Conservation (phyloP, 495 filamentous ascomycete species). For the Evansstolkia leycettana region DNA sequence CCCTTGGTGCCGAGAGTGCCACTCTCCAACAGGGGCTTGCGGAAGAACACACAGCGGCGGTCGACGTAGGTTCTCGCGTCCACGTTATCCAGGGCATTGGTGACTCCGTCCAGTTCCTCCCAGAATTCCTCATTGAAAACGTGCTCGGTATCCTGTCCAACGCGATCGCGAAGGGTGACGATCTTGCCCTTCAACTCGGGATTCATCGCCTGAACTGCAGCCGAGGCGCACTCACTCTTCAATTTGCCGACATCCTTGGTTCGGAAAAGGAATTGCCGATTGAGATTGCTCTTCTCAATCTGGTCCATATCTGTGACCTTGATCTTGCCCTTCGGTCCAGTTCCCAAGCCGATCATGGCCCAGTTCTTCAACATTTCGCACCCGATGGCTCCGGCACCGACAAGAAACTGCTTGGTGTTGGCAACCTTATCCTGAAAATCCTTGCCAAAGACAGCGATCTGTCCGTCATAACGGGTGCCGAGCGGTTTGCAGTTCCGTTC, state of each 20-base stretch:
- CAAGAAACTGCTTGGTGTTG: constrained; percentile 83
- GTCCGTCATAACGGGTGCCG: constrained; percentile 83
- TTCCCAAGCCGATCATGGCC: constrained; percentile 95
- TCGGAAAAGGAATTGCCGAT: constrained; percentile 94
- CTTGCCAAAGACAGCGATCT: constrained; percentile 90
- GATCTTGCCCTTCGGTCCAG: constrained; percentile 79
- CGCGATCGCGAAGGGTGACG: constrained; percentile 71
- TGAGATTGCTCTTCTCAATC: constrained; percentile 98
- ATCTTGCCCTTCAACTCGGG: constrained; percentile 82
- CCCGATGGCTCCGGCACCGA: constrained; percentile 94
- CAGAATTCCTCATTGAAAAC: constrained; percentile 95
- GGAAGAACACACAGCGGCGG: constrained; percentile 96
- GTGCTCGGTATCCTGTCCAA: constrained; percentile 84
- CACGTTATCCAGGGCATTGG: constrained; percentile 96
- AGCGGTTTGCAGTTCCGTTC: constrained; percentile 80
- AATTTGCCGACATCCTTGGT: constrained; percentile 87
- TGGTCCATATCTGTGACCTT: constrained; percentile 94
- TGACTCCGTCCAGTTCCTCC: constrained; percentile 79
- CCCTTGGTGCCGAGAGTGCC: constrained; percentile 97
- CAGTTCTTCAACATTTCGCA: constrained; percentile 99
- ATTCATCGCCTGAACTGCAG: constrained; percentile 87
- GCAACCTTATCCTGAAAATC: constrained; percentile 89
- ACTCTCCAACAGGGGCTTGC: constrained; percentile 89
- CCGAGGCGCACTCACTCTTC: constrained; percentile 93
- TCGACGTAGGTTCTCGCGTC: constrained; percentile 97